Conservation (phyloP, 106 monocot genomes). For the Dendrobium huoshanense region DNA sequence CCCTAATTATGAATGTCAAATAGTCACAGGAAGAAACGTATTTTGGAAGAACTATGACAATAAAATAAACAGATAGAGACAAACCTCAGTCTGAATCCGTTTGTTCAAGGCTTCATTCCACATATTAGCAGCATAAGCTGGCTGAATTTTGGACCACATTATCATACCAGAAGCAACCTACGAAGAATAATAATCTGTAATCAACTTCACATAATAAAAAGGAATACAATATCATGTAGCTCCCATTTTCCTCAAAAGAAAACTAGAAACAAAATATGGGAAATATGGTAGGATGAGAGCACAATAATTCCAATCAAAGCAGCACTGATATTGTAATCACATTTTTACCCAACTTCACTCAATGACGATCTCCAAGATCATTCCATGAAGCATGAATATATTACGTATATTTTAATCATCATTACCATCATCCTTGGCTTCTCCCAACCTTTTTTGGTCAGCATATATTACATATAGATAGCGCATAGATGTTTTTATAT, state of each 20-base stretch:
- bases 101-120: constrained; percentile 98
- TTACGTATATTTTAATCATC: neutral
- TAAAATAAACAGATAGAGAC: constrained; percentile 1
- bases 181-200: neutral
- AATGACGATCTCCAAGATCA: neutral
- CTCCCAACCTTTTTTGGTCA: neutral
- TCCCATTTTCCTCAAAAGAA: neutral
- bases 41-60: neutral
- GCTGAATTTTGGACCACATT: constrained; percentile 78
- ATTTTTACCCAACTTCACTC: neutral
- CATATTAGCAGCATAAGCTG: constrained; percentile 83
- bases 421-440: neutral
- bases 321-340: neutral
- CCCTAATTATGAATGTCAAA: neutral
- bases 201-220: neutral
- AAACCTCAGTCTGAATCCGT: constrained; percentile 82
- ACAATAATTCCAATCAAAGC: neutral
- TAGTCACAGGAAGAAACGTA: neutral
- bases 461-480: neutral
- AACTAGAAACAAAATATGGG: neutral
- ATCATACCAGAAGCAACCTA: constrained; percentile 99
- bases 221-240: neutral
- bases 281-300: too few species aligned
- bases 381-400: neutral
- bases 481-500: neutral